A percentile compares a stretch with the other conserved stretches of the same genome.
phyloP scores from a whole-genome alignment of 148 eudicot species.

The Dianthus caryophyllus region DNA sequence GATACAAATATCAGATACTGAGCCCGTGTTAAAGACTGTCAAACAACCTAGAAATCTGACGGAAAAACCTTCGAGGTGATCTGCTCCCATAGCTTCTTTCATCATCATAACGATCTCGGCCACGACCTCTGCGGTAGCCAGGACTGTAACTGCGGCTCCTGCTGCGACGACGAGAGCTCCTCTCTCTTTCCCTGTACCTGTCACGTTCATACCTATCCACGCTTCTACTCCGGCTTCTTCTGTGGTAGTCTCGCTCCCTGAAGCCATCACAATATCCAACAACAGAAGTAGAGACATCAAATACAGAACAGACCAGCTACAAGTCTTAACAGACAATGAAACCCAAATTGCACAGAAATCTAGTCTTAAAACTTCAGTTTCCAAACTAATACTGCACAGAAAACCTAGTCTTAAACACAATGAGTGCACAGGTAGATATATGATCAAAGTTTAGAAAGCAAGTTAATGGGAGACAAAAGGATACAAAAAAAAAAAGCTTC shows the following conservation, averaged over 20 bases:
- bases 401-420: too few species aligned
- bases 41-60: background rate
- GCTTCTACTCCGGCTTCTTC: constrained; percentile 79
- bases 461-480: too few species aligned
- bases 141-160: constrained; percentile 74
- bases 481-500: too few species aligned
- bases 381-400: background rate
- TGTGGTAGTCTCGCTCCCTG: constrained; percentile 47
- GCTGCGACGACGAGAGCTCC: constrained; percentile 52
- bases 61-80: constrained; percentile 53
- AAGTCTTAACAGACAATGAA: background rate
- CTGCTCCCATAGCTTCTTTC: constrained; percentile 52
- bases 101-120: constrained; percentile 65
- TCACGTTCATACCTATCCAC: constrained; percentile 57
- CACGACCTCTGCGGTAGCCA: constrained; percentile 51
- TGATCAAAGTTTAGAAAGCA: too few species aligned
- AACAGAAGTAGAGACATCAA: background rate
- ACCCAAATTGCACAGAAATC: background rate
- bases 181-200: constrained; percentile 54
- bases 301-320: constrained; percentile 1
- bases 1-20: background rate
- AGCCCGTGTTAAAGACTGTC: background rate
- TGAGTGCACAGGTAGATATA: too few species aligned
- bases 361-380: background rate
- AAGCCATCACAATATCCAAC: constrained; percentile 54